Percentiles rank a stretch among this genome's conserved stretches.
Conservation (phyloP, 140 eudicot species). For the Cichorium intybus region DNA sequence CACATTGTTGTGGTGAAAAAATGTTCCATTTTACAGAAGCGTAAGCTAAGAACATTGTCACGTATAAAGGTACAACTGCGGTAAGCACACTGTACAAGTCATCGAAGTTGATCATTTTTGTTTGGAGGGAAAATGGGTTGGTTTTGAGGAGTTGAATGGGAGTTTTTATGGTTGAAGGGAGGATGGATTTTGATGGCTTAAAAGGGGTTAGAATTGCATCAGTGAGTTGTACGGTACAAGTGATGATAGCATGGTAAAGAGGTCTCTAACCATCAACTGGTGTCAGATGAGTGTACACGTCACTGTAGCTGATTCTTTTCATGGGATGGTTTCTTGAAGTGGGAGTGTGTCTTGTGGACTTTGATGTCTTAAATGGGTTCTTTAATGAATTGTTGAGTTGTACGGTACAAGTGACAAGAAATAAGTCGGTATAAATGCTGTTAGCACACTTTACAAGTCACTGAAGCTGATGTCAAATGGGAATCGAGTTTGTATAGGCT, state of each 20-base stretch:
- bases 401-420: conserved; percentile 1
- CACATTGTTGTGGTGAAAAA: conserved; percentile 40
- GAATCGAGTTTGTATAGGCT: background rate
- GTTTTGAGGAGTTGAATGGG: conserved; percentile 19
- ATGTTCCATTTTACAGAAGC: conserved; percentile 46
- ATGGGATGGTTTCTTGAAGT: background rate
- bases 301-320: conserved; percentile 6
- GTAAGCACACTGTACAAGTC: conserved; percentile 44
- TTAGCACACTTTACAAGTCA: conserved; percentile 20
- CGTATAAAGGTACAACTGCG: conserved; percentile 43
- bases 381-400: conserved; percentile 12
- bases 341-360: background rate
- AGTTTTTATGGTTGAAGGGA: conserved; percentile 10
- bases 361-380: conserved; percentile 18
- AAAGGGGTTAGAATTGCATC: conserved; percentile 16
- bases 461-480: conserved; percentile 1
- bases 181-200: conserved; percentile 11
- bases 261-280: background rate
- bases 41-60: conserved; percentile 43
- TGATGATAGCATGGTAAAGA: background rate
- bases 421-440: background rate
- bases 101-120: conserved; percentile 35
- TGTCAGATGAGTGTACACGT: background rate
- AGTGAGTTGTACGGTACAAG: conserved; percentile 10
- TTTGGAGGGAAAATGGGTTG: conserved; percentile 25